phyloP scores from a whole-genome alignment of 1,284 basidiomycete genomes.

The Pascua guehoae region DNA sequence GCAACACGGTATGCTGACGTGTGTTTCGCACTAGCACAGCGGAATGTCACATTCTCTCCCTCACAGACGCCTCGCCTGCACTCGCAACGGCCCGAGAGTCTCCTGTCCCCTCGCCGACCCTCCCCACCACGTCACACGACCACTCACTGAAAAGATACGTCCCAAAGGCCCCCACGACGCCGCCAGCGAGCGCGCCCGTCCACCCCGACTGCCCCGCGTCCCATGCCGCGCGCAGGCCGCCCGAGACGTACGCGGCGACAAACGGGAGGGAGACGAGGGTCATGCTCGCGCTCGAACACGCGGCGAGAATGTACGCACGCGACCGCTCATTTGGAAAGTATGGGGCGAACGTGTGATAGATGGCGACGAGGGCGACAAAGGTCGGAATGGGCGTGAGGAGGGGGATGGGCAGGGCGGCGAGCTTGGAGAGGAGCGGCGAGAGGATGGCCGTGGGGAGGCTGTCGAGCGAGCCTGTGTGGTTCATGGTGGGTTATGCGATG shows the following conservation, averaged over 20 bases:
- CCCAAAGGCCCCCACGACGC: slow-evolving; percentile 37
- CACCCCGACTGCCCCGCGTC: slow-evolving; percentile 26
- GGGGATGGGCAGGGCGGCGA: neutral
- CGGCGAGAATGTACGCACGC: slow-evolving; percentile 58
- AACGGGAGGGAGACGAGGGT: slow-evolving; percentile 55
- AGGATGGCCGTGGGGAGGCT: slow-evolving; percentile 15
- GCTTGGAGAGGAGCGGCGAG: too few species aligned
- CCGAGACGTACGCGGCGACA: slow-evolving; percentile 48
- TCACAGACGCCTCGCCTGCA: too few species aligned
- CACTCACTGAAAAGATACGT: slow-evolving; percentile 44
- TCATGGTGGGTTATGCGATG: slow-evolving; percentile 4
- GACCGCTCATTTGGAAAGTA: slow-evolving; percentile 51
- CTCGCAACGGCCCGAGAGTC: too few species aligned
- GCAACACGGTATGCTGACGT: too few species aligned
- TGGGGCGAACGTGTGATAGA: slow-evolving; percentile 49
- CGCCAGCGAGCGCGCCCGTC: slow-evolving; percentile 24
- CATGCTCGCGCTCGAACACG: slow-evolving; percentile 53
- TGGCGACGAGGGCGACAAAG: slow-evolving; percentile 11
- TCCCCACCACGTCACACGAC: too few species aligned
- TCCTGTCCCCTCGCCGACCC: too few species aligned
- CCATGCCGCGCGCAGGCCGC: slow-evolving; percentile 28
- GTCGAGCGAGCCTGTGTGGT: slow-evolving; percentile 22
- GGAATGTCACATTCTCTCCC: too few species aligned
- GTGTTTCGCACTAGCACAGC: too few species aligned
- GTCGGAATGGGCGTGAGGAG: slow-evolving; percentile 36